Base-by-base conservation (phyloP, 2,329 filamentous ascomycete genomes). In the Monosporascus cannonballus region DNA sequence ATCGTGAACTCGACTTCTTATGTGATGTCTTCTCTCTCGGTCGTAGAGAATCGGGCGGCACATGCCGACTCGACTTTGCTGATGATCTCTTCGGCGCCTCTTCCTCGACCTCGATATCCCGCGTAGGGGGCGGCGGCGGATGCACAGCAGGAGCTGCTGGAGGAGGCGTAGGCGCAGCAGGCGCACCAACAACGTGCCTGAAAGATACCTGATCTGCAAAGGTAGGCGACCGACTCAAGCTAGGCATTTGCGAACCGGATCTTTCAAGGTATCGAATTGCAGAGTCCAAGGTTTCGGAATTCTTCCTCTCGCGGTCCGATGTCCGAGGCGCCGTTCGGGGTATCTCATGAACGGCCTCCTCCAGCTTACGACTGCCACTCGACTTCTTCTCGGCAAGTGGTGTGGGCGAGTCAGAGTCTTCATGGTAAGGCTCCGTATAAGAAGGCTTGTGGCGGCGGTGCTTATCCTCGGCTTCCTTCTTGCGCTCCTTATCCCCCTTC, bases 121-220 rank as follows among this genome's bases (percentile, higher is more conserved):
- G 58, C 7, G 54, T 36, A 24, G 59, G 50, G 15, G 53, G 41
- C 7, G 62, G 62, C 3, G 64, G 64, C 18, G 61, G 50, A 30
- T 64, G 64, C 20, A 55, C 53, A 3, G 59, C 51, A 20, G 24
- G 8, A 4, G 58, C 37, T 8, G 64, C 62, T 3, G 66, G 66
- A 17, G 66, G 66, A 2, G 66, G 66, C n/a, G 64, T 67, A n/a
- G 65, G 61, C 3, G 63, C 64, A 17, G 62, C 56, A n/a, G 64
- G 61, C 6, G 55, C 27, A 6, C n/a, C 58, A 14, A 37, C 46
- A 18, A 56, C 50, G 39, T 60, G 61, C n/a, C 51, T 44, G 42
- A 54, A 47, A 14, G 44, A 47, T 15, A 37, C 49, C 25, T 59
- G 54, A 6, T 60, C 56, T 30, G 62, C 52, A 45, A 54, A 65